These are phyloP conservation scores for Epichloe brachyelytri DNA, from an alignment of 2,329 filamentous ascomycete species.

Conservation along the genomic window DNA sequence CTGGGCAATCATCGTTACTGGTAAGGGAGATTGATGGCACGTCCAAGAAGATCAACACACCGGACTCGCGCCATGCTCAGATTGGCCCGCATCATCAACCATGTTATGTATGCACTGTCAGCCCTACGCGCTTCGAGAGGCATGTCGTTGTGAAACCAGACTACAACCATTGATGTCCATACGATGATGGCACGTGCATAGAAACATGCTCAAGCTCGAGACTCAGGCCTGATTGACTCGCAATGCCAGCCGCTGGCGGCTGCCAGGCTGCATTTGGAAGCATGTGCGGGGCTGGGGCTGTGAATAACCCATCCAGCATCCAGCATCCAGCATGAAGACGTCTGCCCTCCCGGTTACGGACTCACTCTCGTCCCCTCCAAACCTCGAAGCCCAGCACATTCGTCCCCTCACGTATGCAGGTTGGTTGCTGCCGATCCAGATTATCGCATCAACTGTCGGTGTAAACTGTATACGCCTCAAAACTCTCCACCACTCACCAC, in stretches of 20 bases:
- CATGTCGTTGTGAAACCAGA: too few species aligned
- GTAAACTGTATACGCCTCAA: neutral
- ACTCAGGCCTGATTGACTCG: too few species aligned
- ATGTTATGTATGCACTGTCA: too few species aligned
- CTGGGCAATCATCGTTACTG: neutral
- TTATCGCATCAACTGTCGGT: neutral
- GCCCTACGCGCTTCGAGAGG: too few species aligned
- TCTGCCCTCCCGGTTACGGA: neutral
- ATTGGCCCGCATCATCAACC: too few species aligned
- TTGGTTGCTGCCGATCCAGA: neutral
- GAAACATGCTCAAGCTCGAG: neutral
- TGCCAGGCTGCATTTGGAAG: too few species aligned
- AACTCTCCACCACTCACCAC: neutral
- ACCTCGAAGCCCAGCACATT: neutral
- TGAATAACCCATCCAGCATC: neutral
- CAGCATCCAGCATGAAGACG: neutral
- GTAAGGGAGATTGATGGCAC: too few species aligned
- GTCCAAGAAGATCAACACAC: too few species aligned
- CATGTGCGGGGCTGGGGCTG: neutral
- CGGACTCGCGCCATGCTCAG: neutral
- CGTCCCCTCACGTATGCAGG: neutral
- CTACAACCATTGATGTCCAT: too few species aligned
- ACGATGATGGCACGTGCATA: too few species aligned
- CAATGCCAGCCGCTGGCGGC: too few species aligned
- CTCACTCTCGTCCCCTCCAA: neutral